phyloP scores from a whole-genome alignment of 805 yeast species.

The Wickerhamiella domercqiae region DNA sequence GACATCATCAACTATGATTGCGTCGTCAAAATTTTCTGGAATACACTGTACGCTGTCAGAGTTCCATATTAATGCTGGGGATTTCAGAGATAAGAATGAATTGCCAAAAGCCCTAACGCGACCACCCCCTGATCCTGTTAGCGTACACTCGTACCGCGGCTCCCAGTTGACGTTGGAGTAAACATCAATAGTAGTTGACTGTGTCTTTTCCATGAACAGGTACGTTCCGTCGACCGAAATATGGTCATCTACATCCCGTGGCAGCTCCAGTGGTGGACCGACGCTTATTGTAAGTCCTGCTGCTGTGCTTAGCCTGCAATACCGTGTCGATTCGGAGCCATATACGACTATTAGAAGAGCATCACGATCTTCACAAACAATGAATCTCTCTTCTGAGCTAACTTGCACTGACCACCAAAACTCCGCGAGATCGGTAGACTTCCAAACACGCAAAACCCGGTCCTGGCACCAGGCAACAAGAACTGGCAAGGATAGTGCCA shows the following conservation, averaged over 20 bases:
- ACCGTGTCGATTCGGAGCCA: neutral
- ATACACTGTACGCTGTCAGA: too few species aligned
- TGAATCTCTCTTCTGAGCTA: neutral
- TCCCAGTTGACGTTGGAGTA: constrained; percentile 1
- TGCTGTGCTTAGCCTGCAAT: neutral
- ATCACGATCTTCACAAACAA: neutral
- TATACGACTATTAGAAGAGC: neutral
- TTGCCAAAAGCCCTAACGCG: too few species aligned
- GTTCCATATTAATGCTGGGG: too few species aligned
- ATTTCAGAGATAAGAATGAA: too few species aligned
- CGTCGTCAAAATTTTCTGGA: too few species aligned
- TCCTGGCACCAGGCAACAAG: constrained; percentile 55
- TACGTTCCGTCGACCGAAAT: neutral
- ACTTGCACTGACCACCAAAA: neutral
- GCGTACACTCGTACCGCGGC: neutral
- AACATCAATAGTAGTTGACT: neutral
- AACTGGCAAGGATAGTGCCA: constrained; percentile 16
- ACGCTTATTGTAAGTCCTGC: neutral
- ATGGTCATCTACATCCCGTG: neutral
- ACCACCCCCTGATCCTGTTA: too few species aligned
- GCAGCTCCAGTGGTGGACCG: neutral
- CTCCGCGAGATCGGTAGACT: constrained; percentile 8
- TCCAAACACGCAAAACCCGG: constrained; percentile 49
- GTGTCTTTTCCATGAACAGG: neutral
- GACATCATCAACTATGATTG: too few species aligned